Base-by-base conservation (phyloP, 202 grass and related monocot genomes). In the Panicum virgatum region DNA sequence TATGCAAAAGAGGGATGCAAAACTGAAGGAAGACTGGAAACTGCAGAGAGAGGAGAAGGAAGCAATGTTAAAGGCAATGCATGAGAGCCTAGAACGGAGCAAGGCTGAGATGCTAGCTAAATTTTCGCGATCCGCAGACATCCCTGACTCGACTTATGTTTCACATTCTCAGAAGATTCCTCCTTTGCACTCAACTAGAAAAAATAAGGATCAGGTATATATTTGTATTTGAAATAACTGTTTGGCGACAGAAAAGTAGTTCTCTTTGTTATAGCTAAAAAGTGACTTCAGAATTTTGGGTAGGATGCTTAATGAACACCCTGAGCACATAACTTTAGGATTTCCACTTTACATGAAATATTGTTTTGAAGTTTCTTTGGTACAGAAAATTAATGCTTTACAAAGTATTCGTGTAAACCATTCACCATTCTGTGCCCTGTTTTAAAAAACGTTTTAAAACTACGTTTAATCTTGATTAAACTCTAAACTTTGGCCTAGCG, bases 31-130 rank as follows among this genome's bases (percentile, higher is more conserved):
- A 85, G 93, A 90, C 78, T 96, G 96, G 89, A 85, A 86, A 86
- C 60, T 87, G 73, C 90, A 90, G 76, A 80, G 88, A 75, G 83
- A 70, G 72, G 80, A 99, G 80, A 99, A 96, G 81, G 89, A 96
- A 82, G 96, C 87, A 77, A 92, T 82, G 74, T 78, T 99, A 80
- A 99, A 89, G 81, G 87, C 91, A 73, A 99, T 99, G 93, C 91
- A 88, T 80, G 85, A 96, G 22, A 99, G 86, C 72, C 83, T 99
- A 83, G 93, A 96, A 60, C 82, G 77, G 73, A 99, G 89, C 74
- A 92, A 88, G 78, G 89, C 96, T 60, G 91, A 99, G 87, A 89
- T 99, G 91, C 80, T 42, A 58, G 80, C 83, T 47, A 98, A 90
- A 81, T 96, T 96, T 67, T 82, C 83, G 76, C 84, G 10, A 80